A percentile compares a stretch with the other conserved stretches of the same genome.
These are phyloP conservation scores for Epichloe coenophiala DNA, from an alignment of 2,329 filamentous ascomycete species.

Conservation along the genomic window DNA sequence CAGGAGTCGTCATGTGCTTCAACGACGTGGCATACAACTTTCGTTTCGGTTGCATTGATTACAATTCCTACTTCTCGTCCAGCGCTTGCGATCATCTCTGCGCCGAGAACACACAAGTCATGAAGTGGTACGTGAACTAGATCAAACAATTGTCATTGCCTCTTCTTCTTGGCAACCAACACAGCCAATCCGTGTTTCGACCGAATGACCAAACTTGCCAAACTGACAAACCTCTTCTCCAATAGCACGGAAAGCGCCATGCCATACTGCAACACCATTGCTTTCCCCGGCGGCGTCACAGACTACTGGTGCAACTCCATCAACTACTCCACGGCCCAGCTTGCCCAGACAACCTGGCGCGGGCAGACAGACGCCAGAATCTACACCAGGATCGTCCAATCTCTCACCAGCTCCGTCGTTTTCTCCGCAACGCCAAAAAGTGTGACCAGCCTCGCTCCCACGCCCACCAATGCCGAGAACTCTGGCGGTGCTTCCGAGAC, in stretches of 20 bases:
- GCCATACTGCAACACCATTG: constrained; percentile 33
- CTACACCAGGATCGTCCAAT: background rate
- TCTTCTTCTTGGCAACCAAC: too few species aligned
- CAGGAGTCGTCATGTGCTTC: constrained; percentile 31
- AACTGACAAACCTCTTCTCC: background rate
- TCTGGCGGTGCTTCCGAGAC: background rate
- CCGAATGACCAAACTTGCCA: too few species aligned
- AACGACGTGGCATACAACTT: constrained; percentile 19
- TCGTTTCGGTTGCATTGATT: constrained; percentile 26
- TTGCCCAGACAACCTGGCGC: constrained; percentile 26
- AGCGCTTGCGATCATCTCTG: constrained; percentile 28
- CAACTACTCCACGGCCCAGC: constrained; percentile 19
- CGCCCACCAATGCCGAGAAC: background rate
- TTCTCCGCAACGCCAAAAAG: background rate
- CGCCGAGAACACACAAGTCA: constrained; percentile 23
- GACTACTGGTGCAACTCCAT: constrained; percentile 31
- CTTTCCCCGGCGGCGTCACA: constrained; percentile 25
- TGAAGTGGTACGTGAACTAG: constrained; percentile 29
- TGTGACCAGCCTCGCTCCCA: background rate
- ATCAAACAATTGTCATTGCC: background rate
- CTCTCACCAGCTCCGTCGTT: background rate
- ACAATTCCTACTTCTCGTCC: constrained; percentile 17
- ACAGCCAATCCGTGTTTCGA: background rate
- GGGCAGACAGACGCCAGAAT: constrained; percentile 17
- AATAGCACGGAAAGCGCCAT: constrained; percentile 20